A percentile compares a stretch with the other conserved stretches of the same genome.
phyloP scores from a whole-genome alignment of 2,329 filamentous ascomycete species.

The Sordariomycetes sp. region DNA sequence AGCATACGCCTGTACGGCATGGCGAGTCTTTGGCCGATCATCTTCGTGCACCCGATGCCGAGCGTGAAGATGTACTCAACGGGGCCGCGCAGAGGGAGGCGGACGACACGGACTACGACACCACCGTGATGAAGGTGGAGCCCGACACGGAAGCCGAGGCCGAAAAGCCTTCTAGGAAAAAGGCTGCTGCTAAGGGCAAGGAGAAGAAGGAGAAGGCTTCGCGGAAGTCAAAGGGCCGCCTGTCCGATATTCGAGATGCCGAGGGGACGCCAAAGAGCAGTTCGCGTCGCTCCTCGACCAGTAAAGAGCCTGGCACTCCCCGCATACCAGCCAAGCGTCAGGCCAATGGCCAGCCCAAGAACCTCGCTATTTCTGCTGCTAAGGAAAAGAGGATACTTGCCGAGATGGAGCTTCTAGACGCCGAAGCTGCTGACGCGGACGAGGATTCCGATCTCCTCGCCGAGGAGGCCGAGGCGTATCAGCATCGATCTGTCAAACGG shows the following conservation, averaged over 20 bases:
- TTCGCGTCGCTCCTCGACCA: constrained; percentile 33
- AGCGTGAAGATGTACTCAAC: not conserved
- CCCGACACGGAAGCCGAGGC: constrained; percentile 6
- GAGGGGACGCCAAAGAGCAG: constrained; percentile 31
- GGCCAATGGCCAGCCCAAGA: constrained; percentile 46
- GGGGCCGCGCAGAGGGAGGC: not conserved
- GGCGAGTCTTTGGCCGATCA: not conserved
- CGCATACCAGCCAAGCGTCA: constrained; percentile 43
- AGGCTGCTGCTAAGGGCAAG: constrained; percentile 8
- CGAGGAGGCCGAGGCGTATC: constrained; percentile 30
- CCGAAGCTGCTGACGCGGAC: constrained; percentile 20
- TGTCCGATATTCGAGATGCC: constrained; percentile 35
- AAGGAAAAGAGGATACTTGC: constrained; percentile 25
- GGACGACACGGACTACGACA: constrained; percentile 1
- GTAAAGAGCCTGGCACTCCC: constrained; percentile 27
- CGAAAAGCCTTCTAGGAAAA: constrained; percentile 7
- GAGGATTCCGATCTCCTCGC: constrained; percentile 24
- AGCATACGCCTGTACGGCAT: not conserved
- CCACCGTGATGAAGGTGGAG: constrained; percentile 2
- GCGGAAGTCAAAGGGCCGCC: constrained; percentile 31
- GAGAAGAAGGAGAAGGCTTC: constrained; percentile 6
- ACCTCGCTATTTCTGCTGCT: constrained; percentile 25
- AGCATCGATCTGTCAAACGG: constrained; percentile 52
- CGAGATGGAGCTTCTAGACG: constrained; percentile 26
- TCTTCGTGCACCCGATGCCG: not conserved